A percentile compares a stretch with the other conserved stretches of the same genome.
Conservation (phyloP, 75 land plant genomes). For the Cunninghamia lanceolata region DNA sequence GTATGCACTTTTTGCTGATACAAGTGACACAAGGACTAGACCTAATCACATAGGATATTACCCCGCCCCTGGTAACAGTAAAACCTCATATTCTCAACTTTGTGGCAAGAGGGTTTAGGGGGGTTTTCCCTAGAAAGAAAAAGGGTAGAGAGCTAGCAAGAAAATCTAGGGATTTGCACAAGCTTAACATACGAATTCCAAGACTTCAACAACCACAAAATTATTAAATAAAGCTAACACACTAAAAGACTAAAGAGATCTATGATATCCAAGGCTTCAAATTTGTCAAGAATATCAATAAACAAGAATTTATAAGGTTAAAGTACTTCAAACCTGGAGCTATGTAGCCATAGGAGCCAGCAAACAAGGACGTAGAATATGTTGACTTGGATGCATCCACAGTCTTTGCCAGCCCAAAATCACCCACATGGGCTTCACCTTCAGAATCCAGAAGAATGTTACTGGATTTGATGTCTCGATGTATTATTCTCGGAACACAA, state of each 20-base stretch:
- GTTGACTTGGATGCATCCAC: slow-evolving; percentile 41
- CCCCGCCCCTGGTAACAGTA: background rate
- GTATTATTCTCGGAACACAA: slow-evolving; percentile 70
- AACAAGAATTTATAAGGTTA: background rate
- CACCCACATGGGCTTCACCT: slow-evolving; percentile 83
- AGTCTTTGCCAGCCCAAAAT: slow-evolving; percentile 80
- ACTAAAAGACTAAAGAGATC: background rate
- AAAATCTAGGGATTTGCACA: background rate
- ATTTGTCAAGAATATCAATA: background rate
- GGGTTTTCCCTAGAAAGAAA: background rate
- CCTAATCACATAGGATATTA: background rate
- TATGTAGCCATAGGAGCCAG: slow-evolving; percentile 95
- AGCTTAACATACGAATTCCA: background rate
- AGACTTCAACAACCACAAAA: background rate
- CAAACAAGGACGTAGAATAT: slow-evolving; percentile 59
- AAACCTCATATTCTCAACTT: background rate
- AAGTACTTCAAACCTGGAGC: slow-evolving; percentile 71
- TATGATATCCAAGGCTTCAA: background rate
- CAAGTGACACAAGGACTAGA: background rate
- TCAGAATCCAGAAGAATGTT: slow-evolving; percentile 68
- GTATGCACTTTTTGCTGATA: background rate
- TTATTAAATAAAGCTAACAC: background rate
- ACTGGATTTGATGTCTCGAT: slow-evolving; percentile 87
- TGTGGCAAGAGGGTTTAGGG: background rate
- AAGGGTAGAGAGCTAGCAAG: background rate